phyloP scores from a whole-genome alignment of 345 rosid genomes.

The Arabis alpina region DNA sequence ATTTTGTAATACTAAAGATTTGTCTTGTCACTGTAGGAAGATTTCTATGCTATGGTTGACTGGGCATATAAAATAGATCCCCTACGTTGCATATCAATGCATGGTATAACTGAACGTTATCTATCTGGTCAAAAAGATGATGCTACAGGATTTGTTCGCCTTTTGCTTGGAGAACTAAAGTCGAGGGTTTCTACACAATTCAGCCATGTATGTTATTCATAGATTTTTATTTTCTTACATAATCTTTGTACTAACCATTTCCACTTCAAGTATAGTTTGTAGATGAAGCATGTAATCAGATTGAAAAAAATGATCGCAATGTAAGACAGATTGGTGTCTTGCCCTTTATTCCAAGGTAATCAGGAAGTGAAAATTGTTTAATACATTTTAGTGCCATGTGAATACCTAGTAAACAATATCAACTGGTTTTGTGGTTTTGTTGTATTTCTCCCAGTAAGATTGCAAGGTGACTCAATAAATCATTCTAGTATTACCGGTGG shows the following conservation, averaged over 20 bases:
- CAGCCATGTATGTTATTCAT: constrained; percentile 60
- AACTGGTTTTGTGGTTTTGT: constrained; percentile 6
- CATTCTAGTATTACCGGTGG: constrained; percentile 5
- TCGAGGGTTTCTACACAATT: constrained; percentile 82
- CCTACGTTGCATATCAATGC: constrained; percentile 91
- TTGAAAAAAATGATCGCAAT: constrained; percentile 82
- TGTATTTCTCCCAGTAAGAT: background rate
- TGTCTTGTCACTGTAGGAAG: constrained; percentile 58
- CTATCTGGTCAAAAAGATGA: constrained; percentile 51
- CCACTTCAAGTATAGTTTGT: constrained; percentile 62
- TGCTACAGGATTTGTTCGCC: constrained; percentile 93
- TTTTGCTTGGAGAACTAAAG: constrained; percentile 82
- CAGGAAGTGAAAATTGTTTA: constrained; percentile 4
- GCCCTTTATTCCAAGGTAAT: constrained; percentile 80
- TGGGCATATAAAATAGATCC: constrained; percentile 97
- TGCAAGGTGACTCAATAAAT: constrained; percentile 14
- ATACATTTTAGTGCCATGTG: background rate
- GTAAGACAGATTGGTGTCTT: constrained; percentile 79
- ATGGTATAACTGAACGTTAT: constrained; percentile 82
- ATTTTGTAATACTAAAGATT: no score
- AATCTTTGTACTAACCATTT: constrained; percentile 23
- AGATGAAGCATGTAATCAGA: constrained; percentile 91
- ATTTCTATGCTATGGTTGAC: constrained; percentile 88
- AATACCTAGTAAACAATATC: background rate
- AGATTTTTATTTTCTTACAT: constrained; percentile 17